Evolutionary conservation across 2,329 filamentous ascomycete genomes (phyloP).

Genomic region (Fusarium austroafricanum): DNA sequence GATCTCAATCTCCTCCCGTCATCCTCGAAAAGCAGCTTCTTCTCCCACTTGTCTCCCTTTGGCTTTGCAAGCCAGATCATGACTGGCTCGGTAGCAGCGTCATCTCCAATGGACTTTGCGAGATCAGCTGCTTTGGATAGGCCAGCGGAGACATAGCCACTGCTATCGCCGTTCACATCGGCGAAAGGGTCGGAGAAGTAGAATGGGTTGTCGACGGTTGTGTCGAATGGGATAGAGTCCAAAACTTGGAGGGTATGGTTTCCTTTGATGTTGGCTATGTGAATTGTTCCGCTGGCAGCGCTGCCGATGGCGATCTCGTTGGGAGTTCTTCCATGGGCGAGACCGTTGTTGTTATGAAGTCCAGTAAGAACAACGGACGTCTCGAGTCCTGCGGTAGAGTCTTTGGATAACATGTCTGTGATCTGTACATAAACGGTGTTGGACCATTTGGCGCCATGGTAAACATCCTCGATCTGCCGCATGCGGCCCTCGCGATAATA

Average conservation of each 20-base stretch:
- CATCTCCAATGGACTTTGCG: constrained; percentile 44
- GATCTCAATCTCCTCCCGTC: constrained; percentile 63
- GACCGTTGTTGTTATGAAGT: constrained; percentile 67
- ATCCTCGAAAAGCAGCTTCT: constrained; percentile 66
- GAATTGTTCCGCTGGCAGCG: constrained; percentile 59
- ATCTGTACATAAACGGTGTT: constrained; percentile 55
- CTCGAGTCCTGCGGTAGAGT: constrained; percentile 41
- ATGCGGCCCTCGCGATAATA: constrained; percentile 60
- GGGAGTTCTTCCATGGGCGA: constrained; percentile 59
- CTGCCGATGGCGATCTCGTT: constrained; percentile 58
- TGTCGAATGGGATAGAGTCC: constrained; percentile 55
- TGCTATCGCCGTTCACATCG: constrained; percentile 52
- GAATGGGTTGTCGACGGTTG: constrained; percentile 66
- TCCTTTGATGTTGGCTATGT: constrained; percentile 51
- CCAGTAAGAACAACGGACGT: constrained; percentile 57
- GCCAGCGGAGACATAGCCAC: constrained; percentile 65
- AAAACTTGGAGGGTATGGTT: constrained; percentile 47
- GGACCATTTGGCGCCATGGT: constrained; percentile 59
- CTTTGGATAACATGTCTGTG: constrained; percentile 51
- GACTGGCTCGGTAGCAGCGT: constrained; percentile 54
- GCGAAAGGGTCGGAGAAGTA: constrained; percentile 68
- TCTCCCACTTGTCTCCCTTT: constrained; percentile 53
- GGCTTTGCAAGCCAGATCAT: constrained; percentile 58
- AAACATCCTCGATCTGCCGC: constrained; percentile 61
- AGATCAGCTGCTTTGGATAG: constrained; percentile 57